phyloP scores from a whole-genome alignment of 1,139 yeast species.

The Geotrichum histeridarum region DNA sequence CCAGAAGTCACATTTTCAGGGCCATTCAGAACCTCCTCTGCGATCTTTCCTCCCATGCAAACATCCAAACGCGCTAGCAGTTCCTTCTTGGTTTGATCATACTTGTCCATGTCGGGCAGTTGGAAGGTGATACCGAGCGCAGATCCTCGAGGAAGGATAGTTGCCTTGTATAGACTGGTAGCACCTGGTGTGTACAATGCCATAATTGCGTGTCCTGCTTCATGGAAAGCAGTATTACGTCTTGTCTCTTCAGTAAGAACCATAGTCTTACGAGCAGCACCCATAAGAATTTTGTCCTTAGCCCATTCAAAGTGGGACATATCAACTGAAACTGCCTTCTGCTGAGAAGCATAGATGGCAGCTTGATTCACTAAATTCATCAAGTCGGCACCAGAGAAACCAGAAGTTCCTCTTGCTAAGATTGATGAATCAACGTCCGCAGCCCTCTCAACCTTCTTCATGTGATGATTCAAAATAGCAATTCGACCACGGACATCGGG shows the following conservation, averaged over 20 bases:
- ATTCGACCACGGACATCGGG: slow-evolving; percentile 98
- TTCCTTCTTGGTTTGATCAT: slow-evolving; percentile 83
- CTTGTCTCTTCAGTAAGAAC: slow-evolving; percentile 93
- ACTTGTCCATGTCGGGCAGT: slow-evolving; percentile 97
- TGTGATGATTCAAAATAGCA: slow-evolving; percentile 85
- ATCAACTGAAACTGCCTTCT: slow-evolving; percentile 82
- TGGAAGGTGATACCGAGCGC: slow-evolving; percentile 96
- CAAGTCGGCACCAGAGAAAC: slow-evolving; percentile 93
- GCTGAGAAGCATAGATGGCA: slow-evolving; percentile 92
- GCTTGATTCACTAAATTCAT: slow-evolving; percentile 97
- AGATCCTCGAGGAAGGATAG: slow-evolving; percentile 92
- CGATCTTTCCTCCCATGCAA: slow-evolving; percentile 98
- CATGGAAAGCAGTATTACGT: slow-evolving; percentile 93
- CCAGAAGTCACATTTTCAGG: slow-evolving; percentile 92
- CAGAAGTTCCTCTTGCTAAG: slow-evolving; percentile 95
- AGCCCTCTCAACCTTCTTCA: slow-evolving; percentile 83
- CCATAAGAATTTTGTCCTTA: slow-evolving; percentile 93
- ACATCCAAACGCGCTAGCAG: slow-evolving; percentile 90
- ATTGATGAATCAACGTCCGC: slow-evolving; percentile 81
- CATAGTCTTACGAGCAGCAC: slow-evolving; percentile 98
- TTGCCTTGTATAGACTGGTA: slow-evolving; percentile 91
- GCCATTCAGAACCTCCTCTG: slow-evolving; percentile 85
- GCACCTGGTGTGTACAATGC: slow-evolving; percentile 96
- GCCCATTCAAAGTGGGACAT: slow-evolving; percentile 98
- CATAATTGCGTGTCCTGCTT: slow-evolving; percentile 97